Percentiles rank a stretch among this genome's conserved stretches.
phyloP scores from a whole-genome alignment of 2,329 filamentous ascomycete species.

The Tolypocladium album region DNA sequence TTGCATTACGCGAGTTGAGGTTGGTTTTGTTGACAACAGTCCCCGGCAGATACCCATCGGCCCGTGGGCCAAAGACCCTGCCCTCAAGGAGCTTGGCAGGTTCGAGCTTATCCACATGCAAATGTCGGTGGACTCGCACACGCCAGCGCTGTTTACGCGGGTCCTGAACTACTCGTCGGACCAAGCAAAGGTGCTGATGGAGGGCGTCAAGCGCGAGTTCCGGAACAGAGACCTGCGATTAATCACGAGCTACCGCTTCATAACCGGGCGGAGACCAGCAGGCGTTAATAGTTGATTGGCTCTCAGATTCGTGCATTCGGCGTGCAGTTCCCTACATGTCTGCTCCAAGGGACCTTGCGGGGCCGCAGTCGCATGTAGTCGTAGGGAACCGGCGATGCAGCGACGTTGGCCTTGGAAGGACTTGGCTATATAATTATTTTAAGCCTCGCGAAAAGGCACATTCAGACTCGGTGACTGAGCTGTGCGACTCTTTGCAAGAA shows the following conservation, averaged over 20 bases:
- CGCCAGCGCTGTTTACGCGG: constrained; percentile 26
- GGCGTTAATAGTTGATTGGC: too few species aligned
- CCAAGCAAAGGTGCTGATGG: constrained; percentile 28
- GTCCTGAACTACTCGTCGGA: constrained; percentile 27
- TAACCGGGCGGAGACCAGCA: constrained; percentile 16
- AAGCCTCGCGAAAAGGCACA: too few species aligned
- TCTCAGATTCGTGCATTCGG: too few species aligned
- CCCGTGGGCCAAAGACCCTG: constrained; percentile 24
- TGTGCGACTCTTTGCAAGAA: not conserved
- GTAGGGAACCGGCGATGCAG: not conserved
- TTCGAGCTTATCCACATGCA: constrained; percentile 29
- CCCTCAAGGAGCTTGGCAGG: constrained; percentile 23
- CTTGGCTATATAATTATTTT: too few species aligned
- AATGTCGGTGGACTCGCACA: constrained; percentile 30
- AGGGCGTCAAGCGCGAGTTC: constrained; percentile 28
- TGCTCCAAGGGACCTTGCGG: too few species aligned
- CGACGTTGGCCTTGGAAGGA: too few species aligned
- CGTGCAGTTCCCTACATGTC: too few species aligned
- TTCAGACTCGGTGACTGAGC: not conserved
- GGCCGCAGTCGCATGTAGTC: not conserved
- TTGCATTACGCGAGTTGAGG: too few species aligned
- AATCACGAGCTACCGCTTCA: constrained; percentile 23
- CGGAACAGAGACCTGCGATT: constrained; percentile 20
- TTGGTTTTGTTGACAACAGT: not conserved
- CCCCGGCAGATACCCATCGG: constrained; percentile 24